phyloP scores from a whole-genome alignment of 495 filamentous ascomycete genomes.

The Penicillium daleae region DNA sequence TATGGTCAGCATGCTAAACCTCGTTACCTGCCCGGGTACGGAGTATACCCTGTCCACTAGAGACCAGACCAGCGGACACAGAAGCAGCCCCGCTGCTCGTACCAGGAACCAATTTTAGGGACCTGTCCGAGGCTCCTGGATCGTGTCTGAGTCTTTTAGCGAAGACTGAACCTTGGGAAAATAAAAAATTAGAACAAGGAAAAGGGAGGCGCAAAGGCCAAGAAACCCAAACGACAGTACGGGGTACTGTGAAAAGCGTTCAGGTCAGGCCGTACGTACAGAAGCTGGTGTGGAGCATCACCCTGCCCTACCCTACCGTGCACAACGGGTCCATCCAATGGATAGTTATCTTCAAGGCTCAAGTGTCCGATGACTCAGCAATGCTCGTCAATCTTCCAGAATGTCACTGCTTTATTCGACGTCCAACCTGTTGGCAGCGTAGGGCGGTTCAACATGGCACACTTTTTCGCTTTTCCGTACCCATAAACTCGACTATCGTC shows the following conservation, averaged over 20 bases:
- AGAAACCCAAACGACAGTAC: not conserved
- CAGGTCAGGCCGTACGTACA: slow-evolving; percentile 10
- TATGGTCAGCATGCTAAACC: too few relatives aligned
- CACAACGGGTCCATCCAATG: not conserved
- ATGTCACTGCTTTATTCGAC: not conserved
- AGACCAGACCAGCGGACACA: not conserved
- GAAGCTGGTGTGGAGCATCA: slow-evolving; percentile 28
- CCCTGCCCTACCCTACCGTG: not conserved
- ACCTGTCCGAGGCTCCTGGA: not conserved
- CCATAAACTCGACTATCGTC: too few relatives aligned
- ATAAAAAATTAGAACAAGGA: not conserved
- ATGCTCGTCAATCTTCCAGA: slow-evolving; percentile 6
- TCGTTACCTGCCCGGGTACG: not conserved
- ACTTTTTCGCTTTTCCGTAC: not conserved
- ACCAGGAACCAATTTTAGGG: not conserved
- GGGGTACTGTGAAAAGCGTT: not conserved
- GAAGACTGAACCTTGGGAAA: slow-evolving; percentile 15
- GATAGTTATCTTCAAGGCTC: not conserved
- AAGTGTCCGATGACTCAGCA: slow-evolving; percentile 21
- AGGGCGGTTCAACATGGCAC: slow-evolving; percentile 14
- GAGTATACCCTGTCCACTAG: not conserved
- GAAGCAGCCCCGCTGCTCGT: not conserved
- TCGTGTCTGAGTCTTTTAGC: slow-evolving; percentile 3
- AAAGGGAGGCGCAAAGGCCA: slow-evolving; percentile 12
- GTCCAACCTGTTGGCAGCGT: slow-evolving; percentile 4